Evolutionary conservation across 208 protist genomes (phyloP).

Genomic region (Leishmania guyanensis): DNA sequence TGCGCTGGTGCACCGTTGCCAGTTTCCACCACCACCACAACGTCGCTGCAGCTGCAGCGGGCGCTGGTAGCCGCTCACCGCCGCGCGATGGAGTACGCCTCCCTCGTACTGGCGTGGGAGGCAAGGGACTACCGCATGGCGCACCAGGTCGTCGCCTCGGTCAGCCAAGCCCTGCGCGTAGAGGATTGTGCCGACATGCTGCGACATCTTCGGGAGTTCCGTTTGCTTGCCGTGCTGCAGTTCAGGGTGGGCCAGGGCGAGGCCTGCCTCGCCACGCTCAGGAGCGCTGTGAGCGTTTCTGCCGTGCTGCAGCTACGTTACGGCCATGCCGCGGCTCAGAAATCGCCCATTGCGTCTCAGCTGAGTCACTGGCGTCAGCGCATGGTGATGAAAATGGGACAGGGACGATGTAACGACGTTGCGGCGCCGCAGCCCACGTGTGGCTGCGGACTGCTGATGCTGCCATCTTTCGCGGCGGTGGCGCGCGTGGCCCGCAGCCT

Average conservation of each 20-base stretch:
- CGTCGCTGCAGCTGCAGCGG: too few species aligned
- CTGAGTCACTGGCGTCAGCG: conserved; percentile 12
- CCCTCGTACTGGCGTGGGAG: conserved; percentile 71
- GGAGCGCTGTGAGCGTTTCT: conserved; percentile 34
- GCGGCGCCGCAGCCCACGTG: conserved; percentile 1
- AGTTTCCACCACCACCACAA: neutral
- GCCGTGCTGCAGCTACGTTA: conserved; percentile 2
- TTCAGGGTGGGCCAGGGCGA: conserved; percentile 43
- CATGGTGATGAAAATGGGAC: conserved; percentile 9
- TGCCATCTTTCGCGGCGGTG: conserved; percentile 9
- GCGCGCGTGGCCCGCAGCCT: conserved; percentile 14
- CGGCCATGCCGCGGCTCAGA: neutral
- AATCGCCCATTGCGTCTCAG: neutral
- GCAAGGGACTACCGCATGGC: conserved; percentile 57
- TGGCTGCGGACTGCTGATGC: conserved; percentile 16
- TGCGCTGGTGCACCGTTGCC: conserved; percentile 5
- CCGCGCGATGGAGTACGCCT: conserved; percentile 70
- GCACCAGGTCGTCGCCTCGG: conserved; percentile 43
- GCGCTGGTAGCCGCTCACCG: neutral
- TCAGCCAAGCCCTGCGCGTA: conserved; percentile 33
- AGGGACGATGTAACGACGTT: neutral
- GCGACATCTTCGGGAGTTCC: conserved; percentile 49
- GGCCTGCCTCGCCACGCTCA: conserved; percentile 32
- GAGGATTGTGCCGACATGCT: conserved; percentile 77
- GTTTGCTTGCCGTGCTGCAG: conserved; percentile 72